Evolutionary conservation across 2,329 filamentous ascomycete genomes (phyloP), one percentile per base, ranked within the genome.

Genomic region (Echinosphaeria canescens): DNA sequence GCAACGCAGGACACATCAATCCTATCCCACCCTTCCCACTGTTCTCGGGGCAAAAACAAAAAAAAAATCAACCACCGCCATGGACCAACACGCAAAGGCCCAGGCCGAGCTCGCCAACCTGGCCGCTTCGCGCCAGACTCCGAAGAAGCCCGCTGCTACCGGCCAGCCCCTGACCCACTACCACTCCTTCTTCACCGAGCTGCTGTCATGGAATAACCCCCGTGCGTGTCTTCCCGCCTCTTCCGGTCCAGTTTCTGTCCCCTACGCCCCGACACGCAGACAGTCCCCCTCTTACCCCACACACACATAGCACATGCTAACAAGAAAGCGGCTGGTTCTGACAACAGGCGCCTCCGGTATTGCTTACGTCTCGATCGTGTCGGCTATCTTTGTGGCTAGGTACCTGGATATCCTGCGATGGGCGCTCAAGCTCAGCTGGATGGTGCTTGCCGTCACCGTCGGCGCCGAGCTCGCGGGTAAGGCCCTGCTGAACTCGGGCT

Each of bases 161-260:
- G 65, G 63, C 38, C 65, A 73, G 46, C 60, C 61, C 27, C 48
- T 74, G 41, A 74, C 67, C 31, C 66, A 73, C 48, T 76, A 75
- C 46, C 69, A 75, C 52, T 75, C 68, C 11, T 66, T 75, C 50
- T 75, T 76, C 49, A 62, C 60, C 27, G 66, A 72, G 45, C 56
- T 76, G 30, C 53, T 76, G 33, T 74, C 69, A 36, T 75, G 71
- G 67, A 59, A 71, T 42, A 69, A 72, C 44, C 67, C 67, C 42
- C 62, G 67, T 69, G 56, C 42, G 62, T 55, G 15, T 16, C 29
- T 13, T 15, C 4, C 25, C 29, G 20, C 29, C 24, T 24, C 10
- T n/a, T 16, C 23, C 25, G 33, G 8, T 20, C 8, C 18, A 20
- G 18, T n/a, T n/a, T n/a, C n/a, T n/a, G n/a, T n/a, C n/a, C n/a